These are phyloP conservation scores for Penicillium sp. DNA, from an alignment of 2,329 filamentous ascomycete species.

Conservation along the genomic window DNA sequence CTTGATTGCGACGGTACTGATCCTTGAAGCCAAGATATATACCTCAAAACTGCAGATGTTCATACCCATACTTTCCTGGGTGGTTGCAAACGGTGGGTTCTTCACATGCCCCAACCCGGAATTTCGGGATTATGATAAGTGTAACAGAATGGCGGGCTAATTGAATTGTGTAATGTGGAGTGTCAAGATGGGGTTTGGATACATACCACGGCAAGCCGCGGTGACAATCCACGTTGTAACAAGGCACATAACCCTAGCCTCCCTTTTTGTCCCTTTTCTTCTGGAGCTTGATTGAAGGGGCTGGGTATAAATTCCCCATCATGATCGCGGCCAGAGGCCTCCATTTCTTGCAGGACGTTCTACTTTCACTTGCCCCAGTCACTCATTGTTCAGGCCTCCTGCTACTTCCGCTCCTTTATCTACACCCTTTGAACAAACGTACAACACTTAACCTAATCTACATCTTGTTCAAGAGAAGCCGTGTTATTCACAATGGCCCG, in stretches of 20 bases:
- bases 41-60: not conserved
- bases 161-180: not conserved
- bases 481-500: constrained; percentile 31
- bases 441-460: constrained; percentile 3
- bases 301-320: constrained; percentile 14
- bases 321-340: not conserved
- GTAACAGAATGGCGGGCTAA: not conserved
- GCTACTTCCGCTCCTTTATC: constrained; percentile 13
- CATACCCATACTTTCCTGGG: not conserved
- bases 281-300: constrained; percentile 10
- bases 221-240: not conserved
- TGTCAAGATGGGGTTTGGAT: not conserved
- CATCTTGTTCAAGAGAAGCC: constrained; percentile 2
- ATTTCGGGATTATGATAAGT: not conserved
- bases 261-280: constrained; percentile 8
- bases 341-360: not conserved
- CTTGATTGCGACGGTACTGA: not conserved
- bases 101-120: too few species aligned
- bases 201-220: not conserved
- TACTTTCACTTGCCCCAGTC: not conserved
- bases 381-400: constrained; percentile 7
- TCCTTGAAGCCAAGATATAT: not conserved
- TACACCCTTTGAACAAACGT: constrained; percentile 11
- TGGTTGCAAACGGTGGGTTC: too few species aligned
- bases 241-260: not conserved